A percentile compares a stretch with the other conserved stretches of the same genome.
Evolutionary conservation across 768 basidiomycete genomes (phyloP).

Genomic region (Boletus sp.): DNA sequence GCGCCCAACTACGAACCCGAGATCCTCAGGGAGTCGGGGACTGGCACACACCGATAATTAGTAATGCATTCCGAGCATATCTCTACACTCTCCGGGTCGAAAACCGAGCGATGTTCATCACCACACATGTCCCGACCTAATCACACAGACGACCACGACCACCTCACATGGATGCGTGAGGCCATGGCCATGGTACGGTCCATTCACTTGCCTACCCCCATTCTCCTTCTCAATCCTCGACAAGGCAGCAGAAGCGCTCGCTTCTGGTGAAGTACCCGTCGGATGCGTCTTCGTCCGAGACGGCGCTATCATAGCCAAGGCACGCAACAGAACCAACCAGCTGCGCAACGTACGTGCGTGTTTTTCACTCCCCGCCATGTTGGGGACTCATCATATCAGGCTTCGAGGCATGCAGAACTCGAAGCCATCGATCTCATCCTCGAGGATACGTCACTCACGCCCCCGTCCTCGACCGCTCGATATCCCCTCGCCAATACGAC

Average conservation of each 20-base stretch:
- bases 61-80: too few species aligned
- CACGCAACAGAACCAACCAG: conserved; percentile 92
- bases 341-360: conserved; percentile 71
- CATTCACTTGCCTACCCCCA: not conserved
- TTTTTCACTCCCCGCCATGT: not conserved
- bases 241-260: conserved; percentile 87
- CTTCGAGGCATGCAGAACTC: conserved; percentile 94
- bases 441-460: conserved; percentile 55
- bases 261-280: conserved; percentile 87
- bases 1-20: too few species aligned
- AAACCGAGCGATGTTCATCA: not conserved
- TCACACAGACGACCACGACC: conserved; percentile 18
- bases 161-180: conserved; percentile 73
- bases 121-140: conserved; percentile 2
- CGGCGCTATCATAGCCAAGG: conserved; percentile 72
- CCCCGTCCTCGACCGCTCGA: conserved; percentile 30
- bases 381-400: conserved; percentile 50
- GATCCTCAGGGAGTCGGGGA: too few species aligned
- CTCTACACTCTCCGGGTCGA: not conserved
- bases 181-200: conserved; percentile 75
- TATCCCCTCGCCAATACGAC: conserved; percentile 77
- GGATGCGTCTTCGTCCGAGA: conserved; percentile 92
- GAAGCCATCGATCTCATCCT: conserved; percentile 93
- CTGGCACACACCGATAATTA: too few species aligned
- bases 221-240: conserved; percentile 6